These are phyloP conservation scores for Penicillium sp. DNA, from an alignment of 2,329 filamentous ascomycete genomes.

Conservation along the genomic window DNA sequence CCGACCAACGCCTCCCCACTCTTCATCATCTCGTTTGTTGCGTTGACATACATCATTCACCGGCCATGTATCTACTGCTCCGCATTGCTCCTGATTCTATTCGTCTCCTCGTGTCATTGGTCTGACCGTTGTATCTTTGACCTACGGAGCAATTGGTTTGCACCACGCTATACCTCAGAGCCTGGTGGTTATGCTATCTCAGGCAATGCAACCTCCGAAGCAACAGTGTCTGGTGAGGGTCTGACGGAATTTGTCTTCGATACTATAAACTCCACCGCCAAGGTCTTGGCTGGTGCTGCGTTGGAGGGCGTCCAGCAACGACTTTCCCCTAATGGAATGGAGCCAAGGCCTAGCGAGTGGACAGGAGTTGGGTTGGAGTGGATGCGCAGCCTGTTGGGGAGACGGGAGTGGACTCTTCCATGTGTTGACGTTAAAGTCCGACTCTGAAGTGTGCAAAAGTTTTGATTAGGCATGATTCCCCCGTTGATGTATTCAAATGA, in stretches of 20 bases:
- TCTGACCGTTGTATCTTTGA: constrained; percentile 91
- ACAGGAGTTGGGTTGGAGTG: constrained; percentile 80
- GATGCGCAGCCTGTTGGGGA: constrained; percentile 76
- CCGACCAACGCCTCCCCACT: constrained; percentile 81
- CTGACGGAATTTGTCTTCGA: constrained; percentile 43
- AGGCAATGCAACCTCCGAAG: constrained; percentile 18
- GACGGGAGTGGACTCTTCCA: constrained; percentile 84
- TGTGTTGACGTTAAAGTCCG: constrained; percentile 86
- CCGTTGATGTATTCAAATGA: not conserved
- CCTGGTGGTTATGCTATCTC: constrained; percentile 18
- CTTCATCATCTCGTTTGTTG: constrained; percentile 85
- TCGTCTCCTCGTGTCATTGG: constrained; percentile 88
- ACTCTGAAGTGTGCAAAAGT: constrained; percentile 50
- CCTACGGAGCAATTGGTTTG: constrained; percentile 88
- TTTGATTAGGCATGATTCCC: not conserved
- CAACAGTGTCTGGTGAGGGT: constrained; percentile 31
- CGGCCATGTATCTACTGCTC: constrained; percentile 98
- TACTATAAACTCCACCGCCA: constrained; percentile 67
- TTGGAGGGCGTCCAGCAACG: constrained; percentile 58
- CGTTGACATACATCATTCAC: constrained; percentile 93
- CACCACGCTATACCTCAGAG: constrained; percentile 61
- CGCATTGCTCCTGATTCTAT: constrained; percentile 89
- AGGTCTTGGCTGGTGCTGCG: constrained; percentile 65
- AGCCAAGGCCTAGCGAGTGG: constrained; percentile 59
- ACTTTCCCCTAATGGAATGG: constrained; percentile 33